phyloP scores from a whole-genome alignment of 208 protist species.

The Leishmania martiniquensis region DNA sequence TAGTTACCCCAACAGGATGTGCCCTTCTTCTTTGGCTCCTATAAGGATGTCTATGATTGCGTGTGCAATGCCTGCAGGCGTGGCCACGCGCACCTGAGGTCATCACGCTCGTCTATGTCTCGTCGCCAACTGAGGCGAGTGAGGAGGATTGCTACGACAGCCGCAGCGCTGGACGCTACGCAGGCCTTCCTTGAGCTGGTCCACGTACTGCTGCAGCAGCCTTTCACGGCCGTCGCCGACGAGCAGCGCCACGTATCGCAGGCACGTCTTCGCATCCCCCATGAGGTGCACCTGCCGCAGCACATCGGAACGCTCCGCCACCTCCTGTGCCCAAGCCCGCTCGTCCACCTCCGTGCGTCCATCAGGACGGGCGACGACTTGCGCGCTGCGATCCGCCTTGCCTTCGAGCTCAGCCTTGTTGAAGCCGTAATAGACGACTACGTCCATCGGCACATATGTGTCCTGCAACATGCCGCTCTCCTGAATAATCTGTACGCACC shows the following conservation, averaged over 20 bases:
- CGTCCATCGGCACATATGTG: constrained; percentile 67
- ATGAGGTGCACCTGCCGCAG: constrained; percentile 63
- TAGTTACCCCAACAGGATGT: neutral
- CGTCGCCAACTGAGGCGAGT: neutral
- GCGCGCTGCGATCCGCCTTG: constrained; percentile 19
- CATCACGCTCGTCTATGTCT: neutral
- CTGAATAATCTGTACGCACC: constrained; percentile 62
- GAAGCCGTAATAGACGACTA: constrained; percentile 67
- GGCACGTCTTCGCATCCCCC: constrained; percentile 79
- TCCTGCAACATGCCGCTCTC: constrained; percentile 78
- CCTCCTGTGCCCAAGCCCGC: constrained; percentile 14
- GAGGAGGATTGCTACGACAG: neutral
- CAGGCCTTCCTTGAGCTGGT: constrained; percentile 59
- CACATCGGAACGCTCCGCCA: constrained; percentile 51
- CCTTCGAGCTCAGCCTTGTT: constrained; percentile 52
- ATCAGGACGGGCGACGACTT: constrained; percentile 11
- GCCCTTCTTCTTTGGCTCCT: neutral
- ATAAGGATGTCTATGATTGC: neutral
- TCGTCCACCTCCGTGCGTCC: constrained; percentile 6
- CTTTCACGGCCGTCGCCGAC: constrained; percentile 57
- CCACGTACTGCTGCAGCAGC: constrained; percentile 71
- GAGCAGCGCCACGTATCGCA: constrained; percentile 71
- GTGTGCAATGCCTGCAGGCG: neutral
- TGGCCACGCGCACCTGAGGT: neutral
- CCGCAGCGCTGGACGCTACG: neutral